Base-by-base conservation (phyloP, 495 filamentous ascomycete species). In the Glutinoglossum americanum region DNA sequence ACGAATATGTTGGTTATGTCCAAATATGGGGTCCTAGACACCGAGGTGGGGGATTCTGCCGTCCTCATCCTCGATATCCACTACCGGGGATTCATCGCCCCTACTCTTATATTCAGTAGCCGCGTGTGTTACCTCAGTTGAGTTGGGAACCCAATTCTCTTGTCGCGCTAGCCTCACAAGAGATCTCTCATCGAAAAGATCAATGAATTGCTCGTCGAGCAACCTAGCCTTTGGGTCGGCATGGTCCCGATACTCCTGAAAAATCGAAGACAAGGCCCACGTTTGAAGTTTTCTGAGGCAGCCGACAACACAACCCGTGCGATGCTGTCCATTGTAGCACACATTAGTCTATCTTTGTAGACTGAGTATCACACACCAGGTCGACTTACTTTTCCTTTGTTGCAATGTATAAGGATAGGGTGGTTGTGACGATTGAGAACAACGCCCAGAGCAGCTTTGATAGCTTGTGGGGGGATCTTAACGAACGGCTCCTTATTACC, bases 371-470 rank as follows among this genome's bases (percentile, higher is more conserved):
- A 68, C 35, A 69, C 64, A 37, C n/a, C 17, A 32, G 28, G 3
- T 60, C 15, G 23, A 64, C 72, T 59, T 70, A 84, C 82, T 72
- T 83, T 88, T 59, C 87, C 87, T 62, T 92, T 87, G 62, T 94
- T 94, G 70, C 87, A 94, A 63, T 94, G 87, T 33, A 94, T 78
- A 39, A 92, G 71, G 0, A 94, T 63, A 0, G 87, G 87, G 59
- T 89, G 79, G 57, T 87, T 86, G 13, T 71, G 64, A 7, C 72
- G 69, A 63, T 88, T 73, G 37, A 85, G 69, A 27, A 89, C 72
- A 51, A 88, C 66, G 3, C 74, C 66, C 15, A 90, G 70, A 48
- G 85, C 80, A 10, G 73, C 69, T 57, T 72, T 71, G 69, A 94
- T 82, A 3, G 77, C 74, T 25, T 70, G 65, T n/a, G 76, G 64